These are phyloP conservation scores for Ilyonectria sp. DNA, from an alignment of 2,329 filamentous ascomycete genomes.

Conservation along the genomic window DNA sequence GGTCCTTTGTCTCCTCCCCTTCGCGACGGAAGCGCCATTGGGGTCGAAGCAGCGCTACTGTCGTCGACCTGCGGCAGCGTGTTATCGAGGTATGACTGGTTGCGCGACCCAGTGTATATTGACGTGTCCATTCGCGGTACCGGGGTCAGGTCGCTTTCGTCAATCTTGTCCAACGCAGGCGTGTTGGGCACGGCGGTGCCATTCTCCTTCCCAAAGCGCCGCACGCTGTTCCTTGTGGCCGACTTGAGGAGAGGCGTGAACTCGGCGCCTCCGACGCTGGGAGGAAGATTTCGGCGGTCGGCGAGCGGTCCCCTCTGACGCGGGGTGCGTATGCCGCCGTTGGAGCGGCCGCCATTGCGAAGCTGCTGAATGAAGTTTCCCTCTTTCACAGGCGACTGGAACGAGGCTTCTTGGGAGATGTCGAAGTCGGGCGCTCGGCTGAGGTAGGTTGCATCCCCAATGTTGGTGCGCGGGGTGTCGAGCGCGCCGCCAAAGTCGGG, in stretches of 20 bases:
- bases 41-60: slow-evolving; percentile 88
- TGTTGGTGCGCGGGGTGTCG: slow-evolving; percentile 89
- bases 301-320: slow-evolving; percentile 78
- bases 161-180: slow-evolving; percentile 76
- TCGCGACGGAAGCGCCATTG: slow-evolving; percentile 78
- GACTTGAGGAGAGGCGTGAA: slow-evolving; percentile 95
- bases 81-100: slow-evolving; percentile 75
- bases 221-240: slow-evolving; percentile 80
- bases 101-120: slow-evolving; percentile 76
- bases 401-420: slow-evolving; percentile 89
- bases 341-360: slow-evolving; percentile 75
- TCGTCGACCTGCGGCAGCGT: slow-evolving; percentile 83
- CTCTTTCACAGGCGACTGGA: slow-evolving; percentile 81
- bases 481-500: slow-evolving; percentile 75
- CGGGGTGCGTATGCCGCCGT: slow-evolving; percentile 79
- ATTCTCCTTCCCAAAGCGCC: slow-evolving; percentile 75
- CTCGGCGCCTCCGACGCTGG: slow-evolving; percentile 78
- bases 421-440: slow-evolving; percentile 81
- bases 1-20: slow-evolving; percentile 76
- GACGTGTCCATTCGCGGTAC: slow-evolving; percentile 83
- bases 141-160: slow-evolving; percentile 81
- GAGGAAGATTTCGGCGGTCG: slow-evolving; percentile 80
- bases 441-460: slow-evolving; percentile 88
- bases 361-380: slow-evolving; percentile 81
- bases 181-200: slow-evolving; percentile 73